A percentile compares a stretch with the other conserved stretches of the same genome.
Evolutionary conservation across 1,284 basidiomycete genomes (phyloP).

Genomic region (Heterobasidion parviporum): DNA sequence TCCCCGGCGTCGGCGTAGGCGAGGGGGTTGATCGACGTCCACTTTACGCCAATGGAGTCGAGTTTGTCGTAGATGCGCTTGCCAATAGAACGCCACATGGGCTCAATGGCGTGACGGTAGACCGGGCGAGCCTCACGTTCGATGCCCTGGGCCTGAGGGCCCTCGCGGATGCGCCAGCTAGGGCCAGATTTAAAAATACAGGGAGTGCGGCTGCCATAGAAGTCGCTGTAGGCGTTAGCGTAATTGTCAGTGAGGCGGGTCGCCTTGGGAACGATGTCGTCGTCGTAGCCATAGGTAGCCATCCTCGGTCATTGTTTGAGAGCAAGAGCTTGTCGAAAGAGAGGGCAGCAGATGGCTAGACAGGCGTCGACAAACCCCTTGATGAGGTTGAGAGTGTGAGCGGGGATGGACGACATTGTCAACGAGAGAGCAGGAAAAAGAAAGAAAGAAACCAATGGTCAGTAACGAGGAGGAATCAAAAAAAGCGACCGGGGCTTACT

Average conservation of each 20-base stretch:
- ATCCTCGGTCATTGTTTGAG: background rate
- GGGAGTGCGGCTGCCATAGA: slow-evolving; percentile 17
- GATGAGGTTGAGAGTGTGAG: background rate
- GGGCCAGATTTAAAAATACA: slow-evolving; percentile 23
- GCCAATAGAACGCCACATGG: slow-evolving; percentile 14
- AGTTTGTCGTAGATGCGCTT: slow-evolving; percentile 14
- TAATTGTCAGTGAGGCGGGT: slow-evolving; percentile 19
- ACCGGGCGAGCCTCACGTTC: slow-evolving; percentile 22
- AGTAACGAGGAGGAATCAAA: background rate
- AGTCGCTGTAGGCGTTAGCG: slow-evolving; percentile 20
- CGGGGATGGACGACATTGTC: background rate
- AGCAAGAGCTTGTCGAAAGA: background rate
- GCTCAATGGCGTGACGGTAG: slow-evolving; percentile 18
- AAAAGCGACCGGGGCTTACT: background rate
- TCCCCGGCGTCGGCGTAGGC: slow-evolving; percentile 19
- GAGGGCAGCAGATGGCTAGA: background rate
- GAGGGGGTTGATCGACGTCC: slow-evolving; percentile 20
- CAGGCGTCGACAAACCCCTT: slow-evolving; percentile 2
- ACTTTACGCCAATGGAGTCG: slow-evolving; percentile 14
- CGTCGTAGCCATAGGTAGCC: background rate
- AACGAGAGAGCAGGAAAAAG: background rate
- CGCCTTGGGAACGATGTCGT: slow-evolving; percentile 6
- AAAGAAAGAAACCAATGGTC: background rate
- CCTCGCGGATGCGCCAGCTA: slow-evolving; percentile 18
- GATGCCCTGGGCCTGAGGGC: slow-evolving; percentile 19